A percentile compares a stretch with the other conserved stretches of the same genome.
phyloP scores from a whole-genome alignment of 768 basidiomycete species.

The Psilocybe sp. region DNA sequence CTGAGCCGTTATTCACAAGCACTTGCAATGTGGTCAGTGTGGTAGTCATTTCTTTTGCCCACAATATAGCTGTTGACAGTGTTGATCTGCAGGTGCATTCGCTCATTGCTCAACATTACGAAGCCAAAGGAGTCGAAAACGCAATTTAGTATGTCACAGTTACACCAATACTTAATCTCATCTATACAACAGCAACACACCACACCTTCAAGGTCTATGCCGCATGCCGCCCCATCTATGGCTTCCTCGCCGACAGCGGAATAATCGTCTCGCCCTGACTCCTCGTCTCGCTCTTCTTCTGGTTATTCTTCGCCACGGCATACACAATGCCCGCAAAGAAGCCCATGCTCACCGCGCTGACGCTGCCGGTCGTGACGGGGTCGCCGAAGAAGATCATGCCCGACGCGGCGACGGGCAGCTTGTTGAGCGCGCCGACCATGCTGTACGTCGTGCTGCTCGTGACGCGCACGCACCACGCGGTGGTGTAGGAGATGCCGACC shows the following conservation, averaged over 20 bases:
- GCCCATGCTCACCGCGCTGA: slow-evolving; percentile 83
- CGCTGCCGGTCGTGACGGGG: slow-evolving; percentile 80
- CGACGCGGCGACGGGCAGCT: slow-evolving; percentile 97
- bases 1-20: too few species aligned
- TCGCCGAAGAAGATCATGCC: slow-evolving; percentile 98
- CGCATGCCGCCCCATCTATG: too few species aligned
- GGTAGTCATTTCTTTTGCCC: too few species aligned
- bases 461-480: slow-evolving; percentile 96
- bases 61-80: too few species aligned
- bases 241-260: slow-evolving; percentile 53
- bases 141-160: too few species aligned
- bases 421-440: slow-evolving; percentile 98
- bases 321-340: slow-evolving; percentile 93
- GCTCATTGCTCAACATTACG: too few species aligned
- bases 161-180: too few species aligned
- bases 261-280: slow-evolving; percentile 51
- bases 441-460: slow-evolving; percentile 99
- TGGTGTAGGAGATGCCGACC: slow-evolving; percentile 96
- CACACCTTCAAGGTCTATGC: too few species aligned
- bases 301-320: slow-evolving; percentile 92
- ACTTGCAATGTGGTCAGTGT: too few species aligned
- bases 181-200: too few species aligned
- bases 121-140: too few species aligned
- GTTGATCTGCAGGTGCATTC: too few species aligned
- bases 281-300: slow-evolving; percentile 71